These are phyloP conservation scores for Austroboletus niveus DNA, from an alignment of 1,284 basidiomycete species.

Conservation along the genomic window DNA sequence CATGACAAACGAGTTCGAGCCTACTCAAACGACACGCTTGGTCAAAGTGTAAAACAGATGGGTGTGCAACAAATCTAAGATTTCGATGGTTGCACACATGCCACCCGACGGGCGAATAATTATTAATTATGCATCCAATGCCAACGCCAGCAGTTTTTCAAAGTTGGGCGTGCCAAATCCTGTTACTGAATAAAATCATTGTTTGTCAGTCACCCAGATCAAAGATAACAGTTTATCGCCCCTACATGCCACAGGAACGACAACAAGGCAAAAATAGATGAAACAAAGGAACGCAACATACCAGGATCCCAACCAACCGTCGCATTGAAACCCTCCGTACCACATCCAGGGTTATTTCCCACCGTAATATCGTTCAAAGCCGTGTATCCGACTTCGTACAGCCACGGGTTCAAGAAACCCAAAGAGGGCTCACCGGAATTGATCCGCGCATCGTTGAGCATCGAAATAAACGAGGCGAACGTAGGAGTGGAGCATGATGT, in stretches of 20 bases:
- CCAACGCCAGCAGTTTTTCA: conserved; percentile 25
- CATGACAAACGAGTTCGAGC: no score
- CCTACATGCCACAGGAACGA: background rate
- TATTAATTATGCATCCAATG: no score
- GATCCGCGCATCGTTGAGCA: conserved; percentile 61
- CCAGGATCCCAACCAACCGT: conserved; percentile 48
- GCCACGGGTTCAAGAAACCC: conserved; percentile 61
- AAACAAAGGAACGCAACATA: conserved; percentile 1
- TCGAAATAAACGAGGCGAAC: conserved; percentile 42
- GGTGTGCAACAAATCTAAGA: no score
- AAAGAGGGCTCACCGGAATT: conserved; percentile 41
- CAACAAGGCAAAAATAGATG: background rate
- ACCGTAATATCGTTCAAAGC: conserved; percentile 50
- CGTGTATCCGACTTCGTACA: conserved; percentile 42
- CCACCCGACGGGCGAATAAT: no score
- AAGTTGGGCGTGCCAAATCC: conserved; percentile 48
- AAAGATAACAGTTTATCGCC: background rate
- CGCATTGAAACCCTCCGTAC: conserved; percentile 50
- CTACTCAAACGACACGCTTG: no score
- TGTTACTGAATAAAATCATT: conserved; percentile 34
- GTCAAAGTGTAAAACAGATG: no score
- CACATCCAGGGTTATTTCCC: conserved; percentile 57
- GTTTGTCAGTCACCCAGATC: background rate
- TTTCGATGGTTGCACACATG: no score
- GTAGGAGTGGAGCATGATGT: conserved; percentile 45